phyloP scores from a whole-genome alignment of 371 early-diverging fungal genomes.

The Rhizomucor pusillus region DNA sequence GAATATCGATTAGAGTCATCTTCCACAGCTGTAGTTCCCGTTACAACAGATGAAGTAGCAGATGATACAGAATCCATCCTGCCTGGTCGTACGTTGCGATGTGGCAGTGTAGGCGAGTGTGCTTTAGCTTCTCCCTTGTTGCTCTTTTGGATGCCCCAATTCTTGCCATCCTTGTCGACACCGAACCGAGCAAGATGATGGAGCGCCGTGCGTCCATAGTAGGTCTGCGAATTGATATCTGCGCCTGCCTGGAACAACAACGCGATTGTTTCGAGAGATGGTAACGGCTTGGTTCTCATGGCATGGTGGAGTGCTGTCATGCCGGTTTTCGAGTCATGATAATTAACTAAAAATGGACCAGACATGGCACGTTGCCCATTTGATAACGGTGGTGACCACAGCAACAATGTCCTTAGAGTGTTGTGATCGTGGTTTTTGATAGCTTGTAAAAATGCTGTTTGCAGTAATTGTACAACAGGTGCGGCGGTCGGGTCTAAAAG shows the following conservation, averaged over 20 bases:
- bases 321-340: slow-evolving; percentile 63
- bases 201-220: slow-evolving; percentile 61
- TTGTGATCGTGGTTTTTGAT: slow-evolving; percentile 63
- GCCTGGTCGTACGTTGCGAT: slow-evolving; percentile 1
- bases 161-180: slow-evolving; percentile 37
- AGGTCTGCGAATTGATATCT: slow-evolving; percentile 64
- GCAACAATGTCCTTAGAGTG: slow-evolving; percentile 51
- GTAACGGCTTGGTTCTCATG: slow-evolving; percentile 57
- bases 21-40: not conserved
- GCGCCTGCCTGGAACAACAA: slow-evolving; percentile 66
- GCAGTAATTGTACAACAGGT: slow-evolving; percentile 39
- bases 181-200: slow-evolving; percentile 63
- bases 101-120: not conserved
- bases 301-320: slow-evolving; percentile 67
- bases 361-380: slow-evolving; percentile 17
- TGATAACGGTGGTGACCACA: slow-evolving; percentile 41
- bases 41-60: slow-evolving; percentile 1
- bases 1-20: slow-evolving; percentile 17
- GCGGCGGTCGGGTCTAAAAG: slow-evolving; percentile 31
- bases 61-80: slow-evolving; percentile 17
- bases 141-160: slow-evolving; percentile 50
- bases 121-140: slow-evolving; percentile 2
- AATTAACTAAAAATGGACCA: slow-evolving; percentile 49
- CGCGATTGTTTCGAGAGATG: slow-evolving; percentile 57
- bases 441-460: slow-evolving; percentile 51